Percentiles rank a stretch among this genome's conserved stretches.
Conservation (phyloP, 1,284 basidiomycete species). For the Leccinum pachyderme region DNA sequence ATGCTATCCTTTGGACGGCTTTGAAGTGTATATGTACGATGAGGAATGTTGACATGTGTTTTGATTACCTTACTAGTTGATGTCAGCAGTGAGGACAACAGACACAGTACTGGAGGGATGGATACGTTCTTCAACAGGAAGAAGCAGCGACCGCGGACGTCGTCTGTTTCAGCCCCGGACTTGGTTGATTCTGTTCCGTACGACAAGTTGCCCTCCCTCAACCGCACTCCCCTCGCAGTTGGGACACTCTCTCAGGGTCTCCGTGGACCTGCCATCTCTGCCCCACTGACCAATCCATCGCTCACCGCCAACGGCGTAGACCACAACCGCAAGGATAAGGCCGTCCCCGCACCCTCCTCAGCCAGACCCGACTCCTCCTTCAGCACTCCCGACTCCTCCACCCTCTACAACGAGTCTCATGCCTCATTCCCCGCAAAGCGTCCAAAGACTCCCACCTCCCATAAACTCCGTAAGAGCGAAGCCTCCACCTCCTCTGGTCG, state of each 20-base stretch:
- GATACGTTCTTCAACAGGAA: slow-evolving; percentile 42
- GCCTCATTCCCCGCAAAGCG: slow-evolving; percentile 37
- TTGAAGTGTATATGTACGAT: background rate
- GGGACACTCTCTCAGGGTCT: slow-evolving; percentile 56
- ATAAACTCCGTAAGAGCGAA: slow-evolving; percentile 53
- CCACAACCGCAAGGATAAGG: slow-evolving; percentile 52
- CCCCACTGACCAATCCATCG: slow-evolving; percentile 75
- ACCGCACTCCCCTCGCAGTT: slow-evolving; percentile 59
- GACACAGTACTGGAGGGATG: slow-evolving; percentile 19
- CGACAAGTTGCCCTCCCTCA: slow-evolving; percentile 56
- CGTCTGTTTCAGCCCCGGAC: slow-evolving; percentile 45
- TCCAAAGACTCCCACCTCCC: slow-evolving; percentile 37
- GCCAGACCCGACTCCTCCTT: slow-evolving; percentile 49
- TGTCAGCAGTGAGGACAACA: slow-evolving; percentile 12
- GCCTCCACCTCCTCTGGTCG: slow-evolving; percentile 44
- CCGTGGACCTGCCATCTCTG: slow-evolving; percentile 57
- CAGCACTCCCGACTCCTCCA: slow-evolving; percentile 57
- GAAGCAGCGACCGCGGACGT: slow-evolving; percentile 46
- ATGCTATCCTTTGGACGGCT: slow-evolving; percentile 30
- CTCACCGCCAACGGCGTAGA: slow-evolving; percentile 68
- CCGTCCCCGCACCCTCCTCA: slow-evolving; percentile 36
- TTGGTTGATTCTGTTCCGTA: slow-evolving; percentile 68
- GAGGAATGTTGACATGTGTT: slow-evolving; percentile 28
- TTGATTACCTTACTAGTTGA: slow-evolving; percentile 10
- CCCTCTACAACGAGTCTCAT: slow-evolving; percentile 51